Evolutionary conservation across 108 stramenopile genomes (phyloP).

Genomic region (Cylindrotheca closterium): DNA sequence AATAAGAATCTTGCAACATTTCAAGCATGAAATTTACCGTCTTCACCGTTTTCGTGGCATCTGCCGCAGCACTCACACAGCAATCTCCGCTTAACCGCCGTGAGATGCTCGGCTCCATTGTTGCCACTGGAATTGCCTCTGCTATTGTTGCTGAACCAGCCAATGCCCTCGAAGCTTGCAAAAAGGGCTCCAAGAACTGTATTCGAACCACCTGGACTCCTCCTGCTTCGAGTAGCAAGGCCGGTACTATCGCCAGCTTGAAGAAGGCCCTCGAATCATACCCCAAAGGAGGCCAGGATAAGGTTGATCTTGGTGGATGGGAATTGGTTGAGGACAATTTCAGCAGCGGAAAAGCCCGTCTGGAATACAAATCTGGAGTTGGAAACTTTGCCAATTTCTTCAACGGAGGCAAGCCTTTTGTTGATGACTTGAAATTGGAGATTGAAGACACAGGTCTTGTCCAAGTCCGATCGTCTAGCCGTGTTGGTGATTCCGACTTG

Average conservation of each 20-base stretch:
- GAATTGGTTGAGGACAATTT: conserved; percentile 58
- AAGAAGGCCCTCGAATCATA: conserved; percentile 52
- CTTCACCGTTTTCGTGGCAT: too few relatives aligned
- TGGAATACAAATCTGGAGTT: conserved; percentile 78
- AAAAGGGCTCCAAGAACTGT: conserved; percentile 65
- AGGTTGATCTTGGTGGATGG: conserved; percentile 76
- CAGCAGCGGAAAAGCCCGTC: conserved; percentile 34
- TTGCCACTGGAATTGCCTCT: conserved; percentile 12
- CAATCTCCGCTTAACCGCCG: conserved; percentile 7
- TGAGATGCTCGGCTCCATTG: conserved; percentile 11
- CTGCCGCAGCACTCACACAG: conserved; percentile 1
- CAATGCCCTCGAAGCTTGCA: conserved; percentile 61
- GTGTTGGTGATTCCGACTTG: conserved; percentile 84
- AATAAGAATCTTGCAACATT: too few relatives aligned
- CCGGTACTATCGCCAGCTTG: conserved; percentile 45
- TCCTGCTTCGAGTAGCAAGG: conserved; percentile 51
- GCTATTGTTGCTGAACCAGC: conserved; percentile 25
- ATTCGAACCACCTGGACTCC: conserved; percentile 78
- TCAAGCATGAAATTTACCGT: too few relatives aligned
- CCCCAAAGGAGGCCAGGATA: conserved; percentile 65
- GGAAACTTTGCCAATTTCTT: conserved; percentile 82
- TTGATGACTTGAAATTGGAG: conserved; percentile 77
- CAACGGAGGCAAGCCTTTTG: conserved; percentile 87
- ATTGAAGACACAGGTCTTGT: conserved; percentile 51
- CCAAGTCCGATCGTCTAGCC: conserved; percentile 54